These are phyloP conservation scores for Populus ilicifolia DNA, from an alignment of 345 rosid species.

Conservation along the genomic window DNA sequence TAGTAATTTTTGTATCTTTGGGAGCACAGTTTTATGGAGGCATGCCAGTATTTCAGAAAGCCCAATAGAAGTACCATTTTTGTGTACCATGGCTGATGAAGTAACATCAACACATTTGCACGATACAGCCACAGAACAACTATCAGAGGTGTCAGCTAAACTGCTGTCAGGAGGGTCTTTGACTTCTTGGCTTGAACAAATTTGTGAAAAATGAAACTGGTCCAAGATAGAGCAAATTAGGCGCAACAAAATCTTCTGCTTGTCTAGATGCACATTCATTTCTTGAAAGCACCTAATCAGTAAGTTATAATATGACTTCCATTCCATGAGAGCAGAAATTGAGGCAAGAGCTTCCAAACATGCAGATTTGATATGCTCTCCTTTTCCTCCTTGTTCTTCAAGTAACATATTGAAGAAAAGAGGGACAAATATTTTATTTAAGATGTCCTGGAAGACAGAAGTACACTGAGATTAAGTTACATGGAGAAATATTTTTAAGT, in stretches of 20 bases:
- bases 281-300: conserved; percentile 68
- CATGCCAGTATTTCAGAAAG: conserved; percentile 46
- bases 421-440: conserved; percentile 68
- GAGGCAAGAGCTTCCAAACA: conserved; percentile 78
- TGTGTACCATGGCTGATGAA: conserved; percentile 20
- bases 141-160: conserved; percentile 11
- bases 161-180: conserved; percentile 15
- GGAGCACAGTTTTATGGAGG: conserved; percentile 60
- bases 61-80: conserved; percentile 17
- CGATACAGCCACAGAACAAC: background rate
- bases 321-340: conserved; percentile 60
- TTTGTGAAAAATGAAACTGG: conserved; percentile 57
- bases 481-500: background rate
- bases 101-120: background rate
- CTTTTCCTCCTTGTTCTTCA: conserved; percentile 70
- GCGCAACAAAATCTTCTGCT: conserved; percentile 64
- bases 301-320: conserved; percentile 71
- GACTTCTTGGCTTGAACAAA: conserved; percentile 32
- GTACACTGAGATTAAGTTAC: conserved; percentile 14
- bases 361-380: conserved; percentile 58
- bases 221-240: conserved; percentile 73
- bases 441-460: conserved; percentile 50
- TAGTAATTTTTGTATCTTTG: conserved; percentile 64
- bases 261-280: conserved; percentile 50
- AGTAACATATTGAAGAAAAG: conserved; percentile 77